phyloP scores from a whole-genome alignment of 2,329 filamentous ascomycete species.

The Huntiella savannae region DNA sequence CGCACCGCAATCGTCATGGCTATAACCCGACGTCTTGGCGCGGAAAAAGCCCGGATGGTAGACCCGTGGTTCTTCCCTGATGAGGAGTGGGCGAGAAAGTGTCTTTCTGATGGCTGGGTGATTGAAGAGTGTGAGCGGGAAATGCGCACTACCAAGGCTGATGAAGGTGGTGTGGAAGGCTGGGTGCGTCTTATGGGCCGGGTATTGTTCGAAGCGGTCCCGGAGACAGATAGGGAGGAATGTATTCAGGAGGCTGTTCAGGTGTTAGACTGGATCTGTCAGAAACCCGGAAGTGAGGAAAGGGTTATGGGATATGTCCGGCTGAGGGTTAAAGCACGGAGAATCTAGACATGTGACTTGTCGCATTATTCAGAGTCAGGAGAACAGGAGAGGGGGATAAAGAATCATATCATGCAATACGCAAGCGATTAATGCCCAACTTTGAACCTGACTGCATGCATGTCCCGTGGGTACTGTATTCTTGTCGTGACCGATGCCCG shows the following conservation, averaged over 20 bases:
- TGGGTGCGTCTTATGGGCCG: slow-evolving; percentile 48
- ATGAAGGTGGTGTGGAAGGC: slow-evolving; percentile 39
- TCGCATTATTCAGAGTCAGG: neutral
- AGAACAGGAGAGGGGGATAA: no score
- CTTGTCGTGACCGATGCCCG: no score
- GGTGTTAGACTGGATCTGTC: slow-evolving; percentile 33
- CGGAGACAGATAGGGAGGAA: slow-evolving; percentile 28
- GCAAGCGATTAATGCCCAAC: no score
- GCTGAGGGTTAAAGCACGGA: slow-evolving; percentile 28
- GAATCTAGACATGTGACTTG: slow-evolving; percentile 14
- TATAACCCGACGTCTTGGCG: slow-evolving; percentile 30
- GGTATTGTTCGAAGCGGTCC: slow-evolving; percentile 34
- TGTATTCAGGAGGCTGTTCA: slow-evolving; percentile 34
- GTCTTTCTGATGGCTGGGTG: slow-evolving; percentile 24
- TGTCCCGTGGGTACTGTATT: no score
- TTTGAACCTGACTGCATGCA: no score
- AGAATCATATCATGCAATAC: no score
- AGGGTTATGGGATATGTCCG: slow-evolving; percentile 35
- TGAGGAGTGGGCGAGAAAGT: slow-evolving; percentile 33
- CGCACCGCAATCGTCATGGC: slow-evolving; percentile 36
- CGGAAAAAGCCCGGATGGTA: slow-evolving; percentile 27
- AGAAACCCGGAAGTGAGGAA: slow-evolving; percentile 28
- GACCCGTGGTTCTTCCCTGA: slow-evolving; percentile 59
- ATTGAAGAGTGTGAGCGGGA: slow-evolving; percentile 39
- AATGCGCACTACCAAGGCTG: slow-evolving; percentile 43